Evolutionary conservation across 306 rosid genomes (phyloP).

Genomic region (Canavalia gladiata): DNA sequence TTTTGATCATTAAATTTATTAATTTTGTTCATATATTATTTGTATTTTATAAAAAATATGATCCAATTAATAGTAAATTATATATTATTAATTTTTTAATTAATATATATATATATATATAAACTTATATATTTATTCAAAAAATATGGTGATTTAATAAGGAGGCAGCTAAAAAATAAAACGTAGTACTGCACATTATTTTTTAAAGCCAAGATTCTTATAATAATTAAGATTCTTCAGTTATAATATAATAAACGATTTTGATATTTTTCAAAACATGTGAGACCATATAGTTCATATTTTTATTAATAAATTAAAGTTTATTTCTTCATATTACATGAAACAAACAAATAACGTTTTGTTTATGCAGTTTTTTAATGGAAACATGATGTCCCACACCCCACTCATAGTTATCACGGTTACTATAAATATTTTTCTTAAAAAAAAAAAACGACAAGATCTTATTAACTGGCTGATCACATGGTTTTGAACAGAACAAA

Average conservation of each 20-base stretch:
- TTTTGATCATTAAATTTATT: no score
- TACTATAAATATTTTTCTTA: neutral
- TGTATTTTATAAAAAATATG: no score
- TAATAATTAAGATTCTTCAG: constrained; percentile 9
- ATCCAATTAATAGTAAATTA: no score
- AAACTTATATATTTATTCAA: no score
- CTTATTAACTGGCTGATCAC: neutral
- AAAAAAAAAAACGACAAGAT: neutral
- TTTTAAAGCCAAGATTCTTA: neutral
- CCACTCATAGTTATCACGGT: neutral
- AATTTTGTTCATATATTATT: no score
- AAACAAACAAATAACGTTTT: neutral
- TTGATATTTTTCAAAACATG: neutral
- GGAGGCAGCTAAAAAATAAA: no score
- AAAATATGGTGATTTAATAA: no score
- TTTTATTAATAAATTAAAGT: neutral
- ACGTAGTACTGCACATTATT: neutral
- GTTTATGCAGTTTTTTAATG: neutral
- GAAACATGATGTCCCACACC: neutral
- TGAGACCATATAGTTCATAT: neutral
- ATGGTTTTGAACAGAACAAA: no score
- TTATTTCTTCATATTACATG: neutral
- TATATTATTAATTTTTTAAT: no score
- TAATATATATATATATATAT: no score
- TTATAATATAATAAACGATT: neutral